Percentiles rank a stretch among this genome's conserved stretches.
Conservation (phyloP, 1,284 basidiomycete genomes). For the Chalciporus piperatoides region DNA sequence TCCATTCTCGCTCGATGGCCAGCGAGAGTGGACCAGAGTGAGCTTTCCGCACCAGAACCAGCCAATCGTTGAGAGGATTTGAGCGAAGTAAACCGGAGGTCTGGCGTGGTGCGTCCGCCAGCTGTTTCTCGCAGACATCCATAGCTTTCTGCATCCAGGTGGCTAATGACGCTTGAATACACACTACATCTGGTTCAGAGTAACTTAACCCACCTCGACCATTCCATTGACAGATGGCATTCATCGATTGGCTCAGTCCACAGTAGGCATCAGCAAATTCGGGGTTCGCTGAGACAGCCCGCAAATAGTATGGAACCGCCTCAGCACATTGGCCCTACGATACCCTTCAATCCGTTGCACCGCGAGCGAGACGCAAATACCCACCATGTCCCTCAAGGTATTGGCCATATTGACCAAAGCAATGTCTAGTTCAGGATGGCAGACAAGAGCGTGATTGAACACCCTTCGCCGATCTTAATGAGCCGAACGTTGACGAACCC, state of each 20-base stretch:
- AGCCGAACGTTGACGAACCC: neutral
- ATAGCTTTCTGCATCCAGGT: slow-evolving; percentile 49
- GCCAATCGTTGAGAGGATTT: slow-evolving; percentile 43
- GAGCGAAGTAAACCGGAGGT: slow-evolving; percentile 39
- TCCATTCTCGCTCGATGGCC: slow-evolving; percentile 38
- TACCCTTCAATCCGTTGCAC: neutral
- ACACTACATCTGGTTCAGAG: slow-evolving; percentile 14
- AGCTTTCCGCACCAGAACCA: slow-evolving; percentile 38
- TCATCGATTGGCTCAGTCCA: slow-evolving; percentile 50
- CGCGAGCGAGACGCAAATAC: slow-evolving; percentile 9
- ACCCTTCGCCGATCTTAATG: slow-evolving; percentile 9
- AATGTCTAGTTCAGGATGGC: slow-evolving; percentile 57
- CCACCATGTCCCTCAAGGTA: slow-evolving; percentile 50
- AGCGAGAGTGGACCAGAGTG: slow-evolving; percentile 27
- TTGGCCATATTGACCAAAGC: slow-evolving; percentile 63
- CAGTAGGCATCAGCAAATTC: slow-evolving; percentile 56
- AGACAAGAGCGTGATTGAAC: slow-evolving; percentile 42
- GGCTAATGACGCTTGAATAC: slow-evolving; percentile 23
- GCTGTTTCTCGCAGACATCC: slow-evolving; percentile 45
- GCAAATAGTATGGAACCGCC: slow-evolving; percentile 51
- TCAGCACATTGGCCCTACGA: slow-evolving; percentile 47
- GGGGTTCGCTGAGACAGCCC: slow-evolving; percentile 51
- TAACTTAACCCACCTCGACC: slow-evolving; percentile 37
- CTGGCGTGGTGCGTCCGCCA: slow-evolving; percentile 40
- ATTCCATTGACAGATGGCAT: slow-evolving; percentile 55